Evolutionary conservation across 805 yeast genomes (phyloP).

Genomic region (Kodamaea jinghongensis): DNA sequence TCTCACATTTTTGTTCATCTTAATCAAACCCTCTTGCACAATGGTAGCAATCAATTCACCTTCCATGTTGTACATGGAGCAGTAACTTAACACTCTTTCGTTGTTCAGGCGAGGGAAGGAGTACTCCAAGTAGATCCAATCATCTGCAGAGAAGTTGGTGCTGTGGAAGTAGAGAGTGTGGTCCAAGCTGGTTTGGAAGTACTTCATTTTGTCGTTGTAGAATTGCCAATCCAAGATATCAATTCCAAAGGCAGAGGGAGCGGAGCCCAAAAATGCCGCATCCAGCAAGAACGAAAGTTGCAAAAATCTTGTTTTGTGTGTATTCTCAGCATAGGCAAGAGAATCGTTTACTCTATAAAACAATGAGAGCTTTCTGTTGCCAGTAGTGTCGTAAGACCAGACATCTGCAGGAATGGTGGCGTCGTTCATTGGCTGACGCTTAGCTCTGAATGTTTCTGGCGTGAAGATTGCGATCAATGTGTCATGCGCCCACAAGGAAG

Average conservation of each 20-base stretch:
- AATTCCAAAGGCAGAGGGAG: conserved; percentile 25
- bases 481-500: conserved; percentile 27
- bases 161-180: conserved; percentile 37
- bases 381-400: conserved; percentile 6
- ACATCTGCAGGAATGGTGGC: background rate
- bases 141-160: conserved; percentile 31
- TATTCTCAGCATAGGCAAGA: conserved; percentile 20
- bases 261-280: conserved; percentile 27
- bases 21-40: conserved; percentile 32
- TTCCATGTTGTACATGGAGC: conserved; percentile 24
- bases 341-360: conserved; percentile 31
- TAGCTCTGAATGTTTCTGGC: conserved; percentile 12
- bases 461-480: conserved; percentile 27
- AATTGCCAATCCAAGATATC: conserved; percentile 5
- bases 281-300: conserved; percentile 27
- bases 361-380: conserved; percentile 23
- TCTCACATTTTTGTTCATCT: conserved; percentile 9
- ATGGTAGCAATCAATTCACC: conserved; percentile 30
- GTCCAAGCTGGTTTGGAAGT: conserved; percentile 38
- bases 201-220: conserved; percentile 12
- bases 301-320: conserved; percentile 17
- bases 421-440: conserved; percentile 3
- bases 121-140: conserved; percentile 36
- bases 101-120: conserved; percentile 30
- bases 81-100: conserved; percentile 31